Conservation (phyloP, 2,329 filamentous ascomycete genomes). For the Calycina herbarum region DNA sequence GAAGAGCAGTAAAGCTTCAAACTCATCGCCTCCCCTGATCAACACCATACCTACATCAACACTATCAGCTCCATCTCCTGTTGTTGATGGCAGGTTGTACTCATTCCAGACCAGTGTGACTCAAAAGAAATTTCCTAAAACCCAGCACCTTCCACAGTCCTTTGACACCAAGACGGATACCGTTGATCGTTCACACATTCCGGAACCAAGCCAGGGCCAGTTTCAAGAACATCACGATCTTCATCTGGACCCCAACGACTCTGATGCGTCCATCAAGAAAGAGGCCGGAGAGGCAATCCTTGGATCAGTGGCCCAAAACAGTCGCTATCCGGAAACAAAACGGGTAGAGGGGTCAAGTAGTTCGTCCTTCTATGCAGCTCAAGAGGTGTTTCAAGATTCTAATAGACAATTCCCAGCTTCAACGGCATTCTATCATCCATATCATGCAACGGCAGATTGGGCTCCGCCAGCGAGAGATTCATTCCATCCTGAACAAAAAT, state of each 20-base stretch:
- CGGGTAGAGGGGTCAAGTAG: conserved; percentile 24
- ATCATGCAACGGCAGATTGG: conserved; percentile 14
- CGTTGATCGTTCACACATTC: conserved; percentile 25
- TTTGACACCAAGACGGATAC: conserved; percentile 17
- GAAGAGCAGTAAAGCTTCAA: conserved; percentile 16
- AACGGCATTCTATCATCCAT: conserved; percentile 17
- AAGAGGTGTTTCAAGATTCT: conserved; percentile 20
- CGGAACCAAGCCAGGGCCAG: conserved; percentile 17
- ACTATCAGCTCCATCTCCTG: conserved; percentile 11
- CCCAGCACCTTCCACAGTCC: neutral
- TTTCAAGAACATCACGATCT: neutral
- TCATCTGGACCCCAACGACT: no score
- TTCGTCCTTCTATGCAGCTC: conserved; percentile 15
- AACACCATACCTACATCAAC: conserved; percentile 12
- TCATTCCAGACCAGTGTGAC: conserved; percentile 11
- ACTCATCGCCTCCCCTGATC: conserved; percentile 2
- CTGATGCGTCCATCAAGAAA: conserved; percentile 24
- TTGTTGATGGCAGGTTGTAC: conserved; percentile 14
- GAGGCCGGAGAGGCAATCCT: conserved; percentile 10
- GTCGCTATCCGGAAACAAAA: conserved; percentile 4
- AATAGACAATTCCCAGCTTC: conserved; percentile 20
- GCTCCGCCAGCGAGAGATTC: neutral
- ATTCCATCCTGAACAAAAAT: neutral
- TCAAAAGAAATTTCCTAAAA: neutral
- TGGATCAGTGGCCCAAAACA: neutral